Evolutionary conservation across 179 eudicot species (phyloP), one percentile per base, ranked within the genome.

Genomic region (Carnegiea gigantea): DNA sequence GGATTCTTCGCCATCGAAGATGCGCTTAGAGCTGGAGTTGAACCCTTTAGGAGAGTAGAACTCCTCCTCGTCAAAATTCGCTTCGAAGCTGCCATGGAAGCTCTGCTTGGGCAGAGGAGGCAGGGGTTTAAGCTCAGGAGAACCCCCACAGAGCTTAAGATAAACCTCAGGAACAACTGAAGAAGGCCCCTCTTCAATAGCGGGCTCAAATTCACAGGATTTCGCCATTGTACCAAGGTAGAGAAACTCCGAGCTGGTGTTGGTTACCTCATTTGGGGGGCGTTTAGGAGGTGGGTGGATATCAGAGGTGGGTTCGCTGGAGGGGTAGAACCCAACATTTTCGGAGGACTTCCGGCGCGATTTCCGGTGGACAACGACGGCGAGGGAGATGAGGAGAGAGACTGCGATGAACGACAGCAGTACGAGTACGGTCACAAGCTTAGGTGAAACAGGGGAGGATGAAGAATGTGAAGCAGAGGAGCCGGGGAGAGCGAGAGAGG

Each of bases 101-200:
- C 51, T 71, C 8, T 36, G 81, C 13, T 80, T 86, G 8, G 86
- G 86, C 14, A 88, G 87, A 43, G 90, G 90, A 7, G 90, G 90
- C 1, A 88, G 87, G 1, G 90, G 88, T 33, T 76, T 62, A 26
- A 88, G 86, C 70, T 88, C 87, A 1, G 90, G 88, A 43, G 88
- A 86, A 9, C 65, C 78, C 9, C 82, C 80, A 6, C 86, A 81
- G 33, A 85, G 87, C 26, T 85, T 85, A 26, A 85, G 80, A 74
- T 85, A 83, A 43, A 75, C 73, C 15, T 81, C 83, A n/a, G 15
- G 79, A 18, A 60, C 71, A 18, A 60, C 71, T 33, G 0, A 30
- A 5, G 84, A 81, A 51, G 83, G 79, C 3, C 40, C 4, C 44
- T 40, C 44, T 53, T 83, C 82, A n/a, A 76, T 46, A 53, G 80